Conservation (phyloP, 2,329 filamentous ascomycete genomes). For the Diplodia sapinea region DNA sequence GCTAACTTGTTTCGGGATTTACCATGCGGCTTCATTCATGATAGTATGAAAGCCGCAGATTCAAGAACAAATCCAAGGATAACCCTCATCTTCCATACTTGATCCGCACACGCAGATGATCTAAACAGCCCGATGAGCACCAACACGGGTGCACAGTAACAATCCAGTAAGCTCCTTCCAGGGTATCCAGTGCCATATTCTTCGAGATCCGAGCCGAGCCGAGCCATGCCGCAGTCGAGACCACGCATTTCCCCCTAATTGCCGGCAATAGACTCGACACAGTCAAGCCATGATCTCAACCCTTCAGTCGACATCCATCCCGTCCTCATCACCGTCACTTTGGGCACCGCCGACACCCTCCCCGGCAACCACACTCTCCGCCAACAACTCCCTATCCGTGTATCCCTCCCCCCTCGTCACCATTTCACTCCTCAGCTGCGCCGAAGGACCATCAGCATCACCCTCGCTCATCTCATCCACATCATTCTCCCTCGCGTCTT, state of each 20-base stretch:
- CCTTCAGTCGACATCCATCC: not conserved
- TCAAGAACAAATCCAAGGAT: not conserved
- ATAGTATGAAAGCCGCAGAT: not conserved
- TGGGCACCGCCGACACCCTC: not conserved
- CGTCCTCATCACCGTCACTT: not conserved
- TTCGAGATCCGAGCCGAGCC: not conserved
- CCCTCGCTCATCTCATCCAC: not conserved
- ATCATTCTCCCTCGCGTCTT: not conserved
- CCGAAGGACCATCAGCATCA: not conserved
- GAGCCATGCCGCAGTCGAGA: not conserved
- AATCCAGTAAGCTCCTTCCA: not conserved
- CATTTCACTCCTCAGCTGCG: conserved; percentile 3
- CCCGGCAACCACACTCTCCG: conserved; percentile 16
- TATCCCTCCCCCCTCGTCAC: conserved; percentile 6
- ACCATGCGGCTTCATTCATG: not conserved
- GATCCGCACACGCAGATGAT: not conserved
- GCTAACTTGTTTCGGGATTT: not conserved
- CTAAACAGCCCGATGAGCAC: not conserved
- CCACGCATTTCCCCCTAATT: not conserved
- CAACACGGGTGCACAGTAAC: not conserved
- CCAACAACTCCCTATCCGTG: conserved; percentile 18
- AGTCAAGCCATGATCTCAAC: not conserved
- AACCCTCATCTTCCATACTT: not conserved
- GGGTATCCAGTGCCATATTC: not conserved
- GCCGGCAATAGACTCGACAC: not conserved